Base-by-base conservation (phyloP, 768 basidiomycete species). In the Coprinellus aureogranulatus region DNA sequence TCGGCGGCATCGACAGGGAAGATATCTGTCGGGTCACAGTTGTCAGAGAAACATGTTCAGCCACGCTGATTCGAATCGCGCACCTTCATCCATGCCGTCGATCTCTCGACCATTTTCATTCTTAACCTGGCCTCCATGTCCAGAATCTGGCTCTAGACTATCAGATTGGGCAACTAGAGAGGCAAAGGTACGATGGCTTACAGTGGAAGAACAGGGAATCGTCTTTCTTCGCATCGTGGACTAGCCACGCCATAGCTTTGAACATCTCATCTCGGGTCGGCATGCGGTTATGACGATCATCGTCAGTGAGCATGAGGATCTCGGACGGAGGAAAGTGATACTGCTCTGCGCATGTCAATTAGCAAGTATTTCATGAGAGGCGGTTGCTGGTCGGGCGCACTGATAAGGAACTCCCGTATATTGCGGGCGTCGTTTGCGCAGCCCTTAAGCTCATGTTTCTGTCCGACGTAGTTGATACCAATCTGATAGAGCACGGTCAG, bases 111-210 rank as follows among this genome's bases (percentile, higher is more conserved):
- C 90, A 61, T 89, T 80, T 1, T 72, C 59, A 70, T 97, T 94
- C 53, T 77, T 77, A 2, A 87, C 85, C 67, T 95, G 94, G 11
- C 94, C 95, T n/a, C 97, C 96, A 65, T 98, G 95, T 0, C 95
- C 96, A 1, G 94, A 96, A 71, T 92, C 89, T 90, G 20, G 23
- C 20, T n/a, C n/a, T 2, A 14, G 25, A 8, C 34, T 4, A 1
- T 2, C 31, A 20, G 12, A 20, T 10, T 25, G 3, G 9, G 5
- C 25, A 12, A 14, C 44, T 26, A 16, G 42, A 16, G 31, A 37
- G 14, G 34, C 2, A 16, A 23, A 54, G 11, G 26, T 20, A 0
- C 12, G 23, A 25, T 8, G 22, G 67, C 79, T 54, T 67, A 81
- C 86, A 92, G 61, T 92, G 90, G 63, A 92, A 86, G 68, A 91